Conservation (phyloP, 805 yeast species). For the Candida parachauliodes region DNA sequence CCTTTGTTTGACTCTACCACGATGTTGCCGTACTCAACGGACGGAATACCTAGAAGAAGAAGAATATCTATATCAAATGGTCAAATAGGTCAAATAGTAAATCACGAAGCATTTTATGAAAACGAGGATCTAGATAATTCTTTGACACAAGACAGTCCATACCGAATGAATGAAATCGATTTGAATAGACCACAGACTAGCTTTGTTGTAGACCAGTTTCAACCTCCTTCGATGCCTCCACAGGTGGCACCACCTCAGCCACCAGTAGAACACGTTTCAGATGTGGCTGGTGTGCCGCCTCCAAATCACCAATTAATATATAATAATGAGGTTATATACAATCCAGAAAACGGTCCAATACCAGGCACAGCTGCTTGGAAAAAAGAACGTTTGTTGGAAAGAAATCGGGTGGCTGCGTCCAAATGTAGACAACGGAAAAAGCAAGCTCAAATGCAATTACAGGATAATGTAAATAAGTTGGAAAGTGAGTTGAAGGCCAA, state of each 20-base stretch:
- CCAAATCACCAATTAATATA: constrained; percentile 52
- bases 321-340: constrained; percentile 52
- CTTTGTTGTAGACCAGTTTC: not conserved
- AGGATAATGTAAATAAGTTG: constrained; percentile 52
- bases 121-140: constrained; percentile 14
- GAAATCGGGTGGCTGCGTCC: constrained; percentile 66
- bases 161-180: constrained; percentile 7
- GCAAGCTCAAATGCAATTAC: constrained; percentile 64
- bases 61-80: constrained; percentile 82
- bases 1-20: constrained; percentile 44
- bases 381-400: constrained; percentile 56
- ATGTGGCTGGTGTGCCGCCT: constrained; percentile 41
- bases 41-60: constrained; percentile 46
- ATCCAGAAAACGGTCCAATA: constrained; percentile 51
- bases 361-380: constrained; percentile 70
- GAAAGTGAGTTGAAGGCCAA: constrained; percentile 39
- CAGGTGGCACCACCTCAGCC: not conserved
- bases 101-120: constrained; percentile 38
- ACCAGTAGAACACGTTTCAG: not conserved
- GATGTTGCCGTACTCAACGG: constrained; percentile 29
- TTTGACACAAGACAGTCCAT: constrained; percentile 7
- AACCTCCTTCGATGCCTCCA: not conserved
- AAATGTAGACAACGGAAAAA: constrained; percentile 67
- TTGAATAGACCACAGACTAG: constrained; percentile 6
- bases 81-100: constrained; percentile 72